phyloP scores from a whole-genome alignment of 768 basidiomycete species.

The Tylopilus subfusipes region DNA sequence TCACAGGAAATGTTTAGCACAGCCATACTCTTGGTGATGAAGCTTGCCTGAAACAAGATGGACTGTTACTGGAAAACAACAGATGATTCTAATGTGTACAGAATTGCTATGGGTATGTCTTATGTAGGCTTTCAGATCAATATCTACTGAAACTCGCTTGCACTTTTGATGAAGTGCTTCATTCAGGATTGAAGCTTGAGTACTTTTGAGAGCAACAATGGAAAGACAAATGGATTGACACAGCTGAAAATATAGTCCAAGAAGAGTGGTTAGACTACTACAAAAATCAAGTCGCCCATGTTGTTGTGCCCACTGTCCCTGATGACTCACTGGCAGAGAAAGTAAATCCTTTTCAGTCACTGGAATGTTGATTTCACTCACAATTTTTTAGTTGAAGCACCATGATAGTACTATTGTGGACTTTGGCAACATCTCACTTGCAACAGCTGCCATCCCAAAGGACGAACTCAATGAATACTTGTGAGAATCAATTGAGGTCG shows the following conservation, averaged over 20 bases:
- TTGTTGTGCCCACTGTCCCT: neutral
- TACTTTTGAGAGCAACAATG: neutral
- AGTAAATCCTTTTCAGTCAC: no score
- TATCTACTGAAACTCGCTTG: no score
- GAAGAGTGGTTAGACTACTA: neutral
- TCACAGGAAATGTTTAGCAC: neutral
- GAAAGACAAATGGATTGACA: neutral
- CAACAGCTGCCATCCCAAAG: no score
- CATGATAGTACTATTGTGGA: no score
- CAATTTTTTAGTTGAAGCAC: no score
- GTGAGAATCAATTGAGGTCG: neutral
- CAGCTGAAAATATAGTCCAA: neutral
- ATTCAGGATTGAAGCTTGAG: neutral
- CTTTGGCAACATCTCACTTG: no score
- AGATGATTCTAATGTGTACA: neutral
- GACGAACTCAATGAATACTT: neutral
- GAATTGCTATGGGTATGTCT: neutral
- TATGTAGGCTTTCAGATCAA: neutral
- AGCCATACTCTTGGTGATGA: neutral
- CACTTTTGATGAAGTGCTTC: no score
- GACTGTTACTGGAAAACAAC: neutral
- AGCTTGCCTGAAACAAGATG: slow-evolving; percentile 1
- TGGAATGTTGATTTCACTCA: no score
- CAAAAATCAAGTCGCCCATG: neutral
- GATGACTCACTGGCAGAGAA: no score